Evolutionary conservation across 2,329 filamentous ascomycete genomes (phyloP).

Genomic region (Fusarium nelsonii): DNA sequence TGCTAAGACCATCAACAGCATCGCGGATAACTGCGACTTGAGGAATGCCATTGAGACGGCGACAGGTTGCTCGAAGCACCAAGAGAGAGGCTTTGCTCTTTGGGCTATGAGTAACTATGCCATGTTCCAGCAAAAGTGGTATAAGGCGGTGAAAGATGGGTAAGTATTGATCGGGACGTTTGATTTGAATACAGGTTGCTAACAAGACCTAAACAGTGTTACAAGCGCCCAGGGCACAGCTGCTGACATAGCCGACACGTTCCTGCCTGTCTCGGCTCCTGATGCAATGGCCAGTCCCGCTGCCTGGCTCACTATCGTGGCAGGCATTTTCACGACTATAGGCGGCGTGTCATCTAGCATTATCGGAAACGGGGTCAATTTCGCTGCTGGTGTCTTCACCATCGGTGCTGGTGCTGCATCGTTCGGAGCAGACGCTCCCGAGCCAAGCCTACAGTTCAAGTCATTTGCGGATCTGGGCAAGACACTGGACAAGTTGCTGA

Average conservation of each 20-base stretch:
- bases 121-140: conserved; percentile 8
- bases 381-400: neutral
- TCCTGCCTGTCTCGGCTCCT: neutral
- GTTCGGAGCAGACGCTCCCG: neutral
- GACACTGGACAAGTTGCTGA: neutral
- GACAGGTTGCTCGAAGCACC: neutral
- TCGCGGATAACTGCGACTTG: neutral
- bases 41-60: neutral
- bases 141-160: neutral
- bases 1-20: neutral
- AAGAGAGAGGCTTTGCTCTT: neutral
- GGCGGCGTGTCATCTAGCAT: neutral
- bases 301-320: conserved; percentile 7
- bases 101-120: conserved; percentile 9
- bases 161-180: neutral
- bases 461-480: neutral
- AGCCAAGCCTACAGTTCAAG: neutral
- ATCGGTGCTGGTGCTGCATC: conserved; percentile 5
- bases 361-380: neutral
- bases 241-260: neutral
- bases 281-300: neutral
- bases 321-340: neutral
- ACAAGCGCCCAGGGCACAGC: neutral
- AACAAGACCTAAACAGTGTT: neutral
- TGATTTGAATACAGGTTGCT: neutral